These are phyloP conservation scores for Coniochaeta hoffmannii DNA, from an alignment of 2,329 filamentous ascomycete species.

Conservation along the genomic window DNA sequence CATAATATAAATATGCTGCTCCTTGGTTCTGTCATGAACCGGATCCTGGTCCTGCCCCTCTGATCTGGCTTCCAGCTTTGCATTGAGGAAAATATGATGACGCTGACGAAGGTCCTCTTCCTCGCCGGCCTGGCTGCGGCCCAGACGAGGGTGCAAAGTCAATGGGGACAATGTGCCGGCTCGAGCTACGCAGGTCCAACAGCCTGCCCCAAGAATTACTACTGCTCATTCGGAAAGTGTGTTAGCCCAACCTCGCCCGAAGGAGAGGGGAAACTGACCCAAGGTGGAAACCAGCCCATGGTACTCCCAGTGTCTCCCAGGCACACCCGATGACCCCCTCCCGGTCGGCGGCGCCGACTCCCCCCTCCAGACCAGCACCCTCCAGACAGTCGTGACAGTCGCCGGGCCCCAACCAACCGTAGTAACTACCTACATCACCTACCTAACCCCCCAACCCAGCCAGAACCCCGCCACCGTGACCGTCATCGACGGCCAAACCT, in stretches of 20 bases:
- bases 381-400: slow-evolving; percentile 1
- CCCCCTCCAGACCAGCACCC: slow-evolving; percentile 8
- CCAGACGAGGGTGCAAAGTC: not conserved
- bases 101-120: not conserved
- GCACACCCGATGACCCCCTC: slow-evolving; percentile 2
- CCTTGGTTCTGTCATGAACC: not conserved
- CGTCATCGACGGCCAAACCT: slow-evolving; percentile 4
- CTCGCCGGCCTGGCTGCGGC: not conserved
- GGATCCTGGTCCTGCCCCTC: not conserved
- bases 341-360: slow-evolving; percentile 3
- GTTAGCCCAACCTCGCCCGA: not conserved
- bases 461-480: not conserved
- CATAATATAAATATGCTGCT: not conserved
- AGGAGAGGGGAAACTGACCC: not conserved
- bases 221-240: slow-evolving; percentile 8
- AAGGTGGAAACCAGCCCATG: slow-evolving; percentile 3
- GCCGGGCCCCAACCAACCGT: slow-evolving; percentile 1
- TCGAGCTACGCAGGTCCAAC: slow-evolving; percentile 7
- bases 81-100: not conserved
- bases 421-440: slow-evolving; percentile 9
- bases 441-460: slow-evolving; percentile 4
- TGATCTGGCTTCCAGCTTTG: not conserved
- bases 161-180: slow-evolving; percentile 4
- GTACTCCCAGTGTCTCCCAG: slow-evolving; percentile 10
- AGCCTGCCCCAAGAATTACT: slow-evolving; percentile 3